phyloP scores from a whole-genome alignment of 441 rosid genomes.

The Syzygium syzygioides region DNA sequence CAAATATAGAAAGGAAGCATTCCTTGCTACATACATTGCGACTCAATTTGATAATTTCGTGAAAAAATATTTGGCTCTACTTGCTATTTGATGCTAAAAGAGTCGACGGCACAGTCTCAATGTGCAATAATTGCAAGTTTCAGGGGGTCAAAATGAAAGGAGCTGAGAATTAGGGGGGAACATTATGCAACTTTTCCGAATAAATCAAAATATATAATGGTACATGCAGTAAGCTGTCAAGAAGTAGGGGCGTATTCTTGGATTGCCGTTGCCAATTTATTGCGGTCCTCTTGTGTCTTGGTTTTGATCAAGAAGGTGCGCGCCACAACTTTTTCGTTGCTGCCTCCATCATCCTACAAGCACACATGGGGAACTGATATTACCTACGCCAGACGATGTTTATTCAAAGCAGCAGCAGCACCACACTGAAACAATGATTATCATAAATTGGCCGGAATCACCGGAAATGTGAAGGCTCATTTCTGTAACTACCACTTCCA shows the following conservation, averaged over 20 bases:
- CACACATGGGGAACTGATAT: background rate
- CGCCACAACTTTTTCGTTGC: constrained; percentile 33
- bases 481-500: background rate
- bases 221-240: constrained; percentile 13
- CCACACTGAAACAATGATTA: background rate
- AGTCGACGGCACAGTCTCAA: background rate
- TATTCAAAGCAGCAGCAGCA: background rate
- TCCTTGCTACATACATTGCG: background rate
- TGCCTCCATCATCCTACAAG: constrained; percentile 53
- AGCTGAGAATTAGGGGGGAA: background rate
- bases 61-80: background rate
- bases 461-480: background rate
- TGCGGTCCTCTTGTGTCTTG: constrained; percentile 70
- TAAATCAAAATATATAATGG: background rate
- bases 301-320: constrained; percentile 79
- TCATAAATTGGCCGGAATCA: background rate
- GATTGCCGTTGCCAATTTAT: constrained; percentile 67
- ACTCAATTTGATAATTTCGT: background rate
- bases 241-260: constrained; percentile 77
- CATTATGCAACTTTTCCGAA: background rate
- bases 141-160: background rate
- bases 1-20: background rate
- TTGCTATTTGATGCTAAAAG: background rate
- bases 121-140: background rate
- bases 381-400: background rate